Evolutionary conservation across 495 filamentous ascomycete species (phyloP), one percentile per base, ranked within the genome.

Genomic region (Trichocladium antarcticum): DNA sequence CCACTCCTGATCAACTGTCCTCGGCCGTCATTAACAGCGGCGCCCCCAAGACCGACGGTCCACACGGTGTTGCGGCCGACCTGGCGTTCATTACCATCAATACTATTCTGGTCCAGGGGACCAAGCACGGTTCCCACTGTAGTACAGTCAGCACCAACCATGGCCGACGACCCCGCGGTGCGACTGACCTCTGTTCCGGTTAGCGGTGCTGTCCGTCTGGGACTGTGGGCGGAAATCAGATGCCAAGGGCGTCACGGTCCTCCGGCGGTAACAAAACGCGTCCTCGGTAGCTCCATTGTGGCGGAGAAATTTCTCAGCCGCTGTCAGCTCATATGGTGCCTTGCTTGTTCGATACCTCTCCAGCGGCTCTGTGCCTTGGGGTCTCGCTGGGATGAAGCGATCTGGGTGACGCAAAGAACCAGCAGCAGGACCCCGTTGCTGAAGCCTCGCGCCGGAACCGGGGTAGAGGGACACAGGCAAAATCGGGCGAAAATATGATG

Each of bases 51-150:
- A 37, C 89, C 85, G 14, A 92, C 84, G 5, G 78, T 77, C 89
- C 89, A 94, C n/a, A 90, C 73, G 31, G 78, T 74, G 0, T 84
- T 85, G 41, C 68, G 54, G 63, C 86, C 92, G 41, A 80, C 68
- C 45, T 74, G 72, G 28, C 68, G 57, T 11, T 70, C 50, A 9
- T 14, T 27, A 15, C 49, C 38, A 37, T 46, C 40, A 29, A 32
- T 28, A 21, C 40, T 42, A 50, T 62, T 63, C 10, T 56, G 55
- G 40, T 59, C 56, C 5, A 62, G 49, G 3, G 65, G 53, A 0
- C 63, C 63, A 21, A 74, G 50, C n/a, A 72, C 58, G 21, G 50
- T 70, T 42, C 67, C 67, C 28, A 57, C 57, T 60, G 31, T 29
- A 21, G 2, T 14, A 7, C 17, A 24, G 56, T 56, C 24, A 51